Conservation (phyloP, 768 basidiomycete genomes). For the Trichaptum fuscoviolaceum region DNA sequence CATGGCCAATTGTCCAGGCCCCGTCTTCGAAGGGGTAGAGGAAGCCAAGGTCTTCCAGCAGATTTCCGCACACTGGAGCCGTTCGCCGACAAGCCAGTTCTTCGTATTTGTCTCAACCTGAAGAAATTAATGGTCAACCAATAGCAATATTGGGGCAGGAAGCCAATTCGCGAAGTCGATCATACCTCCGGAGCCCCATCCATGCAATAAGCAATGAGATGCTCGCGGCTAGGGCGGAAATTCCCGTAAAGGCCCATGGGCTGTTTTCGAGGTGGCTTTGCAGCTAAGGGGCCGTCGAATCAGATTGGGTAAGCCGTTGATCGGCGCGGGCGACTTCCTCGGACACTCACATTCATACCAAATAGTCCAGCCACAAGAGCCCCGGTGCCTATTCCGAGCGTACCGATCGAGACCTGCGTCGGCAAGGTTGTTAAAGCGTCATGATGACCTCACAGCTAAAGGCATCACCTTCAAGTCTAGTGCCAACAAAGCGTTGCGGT, state of each 20-base stretch:
- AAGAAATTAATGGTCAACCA: slow-evolving; percentile 2
- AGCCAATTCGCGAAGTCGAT: slow-evolving; percentile 12
- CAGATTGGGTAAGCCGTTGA: slow-evolving; percentile 13
- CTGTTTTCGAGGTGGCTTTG: slow-evolving; percentile 67
- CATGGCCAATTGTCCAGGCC: slow-evolving; percentile 21
- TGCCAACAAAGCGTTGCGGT: slow-evolving; percentile 87
- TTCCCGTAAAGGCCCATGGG: slow-evolving; percentile 67
- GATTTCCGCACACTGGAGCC: slow-evolving; percentile 16
- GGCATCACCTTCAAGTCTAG: slow-evolving; percentile 75
- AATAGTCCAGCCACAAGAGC: slow-evolving; percentile 88
- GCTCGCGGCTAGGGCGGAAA: slow-evolving; percentile 54
- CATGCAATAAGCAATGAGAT: slow-evolving; percentile 59
- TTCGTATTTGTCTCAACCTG: slow-evolving; percentile 42
- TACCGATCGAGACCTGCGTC: slow-evolving; percentile 81
- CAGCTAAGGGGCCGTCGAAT: slow-evolving; percentile 41
- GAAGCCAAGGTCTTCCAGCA: slow-evolving; percentile 27
- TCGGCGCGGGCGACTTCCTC: slow-evolving; percentile 10
- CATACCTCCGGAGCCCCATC: slow-evolving; percentile 59
- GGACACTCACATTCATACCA: slow-evolving; percentile 85
- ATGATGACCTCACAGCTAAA: slow-evolving; percentile 1
- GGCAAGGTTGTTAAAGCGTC: neutral
- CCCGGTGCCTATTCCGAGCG: slow-evolving; percentile 87
- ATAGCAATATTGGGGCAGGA: slow-evolving; percentile 10
- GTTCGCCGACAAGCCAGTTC: slow-evolving; percentile 35
- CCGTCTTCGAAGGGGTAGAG: slow-evolving; percentile 35